Base-by-base conservation (phyloP, 2,329 filamentous ascomycete species). In the Biscogniauxia marginata region DNA sequence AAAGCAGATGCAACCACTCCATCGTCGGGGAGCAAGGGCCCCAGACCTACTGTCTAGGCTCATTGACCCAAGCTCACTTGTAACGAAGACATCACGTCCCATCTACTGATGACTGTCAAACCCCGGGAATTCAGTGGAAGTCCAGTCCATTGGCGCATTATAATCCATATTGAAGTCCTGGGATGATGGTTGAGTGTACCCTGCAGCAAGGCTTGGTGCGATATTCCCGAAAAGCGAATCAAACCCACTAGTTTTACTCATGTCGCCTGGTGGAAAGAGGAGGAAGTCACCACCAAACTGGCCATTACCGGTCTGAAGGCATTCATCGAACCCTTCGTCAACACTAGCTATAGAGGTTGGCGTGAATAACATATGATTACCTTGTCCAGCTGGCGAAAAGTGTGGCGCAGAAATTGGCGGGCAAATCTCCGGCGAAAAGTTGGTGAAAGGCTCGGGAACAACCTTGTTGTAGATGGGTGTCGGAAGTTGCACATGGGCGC, bases 351-450 rank as follows among this genome's bases (percentile, higher is more conserved):
- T 71, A 0, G 86, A 86, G 45, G 80, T 79, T 49, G 88, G 85
- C 8, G 88, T 88, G 72, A 81, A 88, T 25, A 91, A 79, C 75
- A 90, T 89, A 1, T 85, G 76, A 57, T 88, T 86, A 34, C 82
- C 80, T 65, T 90, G 87, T 4, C 86, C 88, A 53, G 80, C 79
- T 7, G 88, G 87, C 3, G 88, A 91, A 59, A 91, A 81, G 58
- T 90, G 86, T 22, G 79, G 74, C 25, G 74, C 71, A 25, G 65
- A 64, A 56, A 67, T 69, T n/a, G 73, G 73, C 25, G 73, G 74
- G 65, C 71, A 75, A 44, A 78, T 64, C 13, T 78, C 73, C 5
- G 71, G 65, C 4, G 67, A 63, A 53, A 73, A 76, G 56, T 74
- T 71, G 30, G 73, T 72, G 49, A 80, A 77, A 24, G 75, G 71